Evolutionary conservation across 2,329 filamentous ascomycete species (phyloP).

Genomic region (Seiridium cupressi): DNA sequence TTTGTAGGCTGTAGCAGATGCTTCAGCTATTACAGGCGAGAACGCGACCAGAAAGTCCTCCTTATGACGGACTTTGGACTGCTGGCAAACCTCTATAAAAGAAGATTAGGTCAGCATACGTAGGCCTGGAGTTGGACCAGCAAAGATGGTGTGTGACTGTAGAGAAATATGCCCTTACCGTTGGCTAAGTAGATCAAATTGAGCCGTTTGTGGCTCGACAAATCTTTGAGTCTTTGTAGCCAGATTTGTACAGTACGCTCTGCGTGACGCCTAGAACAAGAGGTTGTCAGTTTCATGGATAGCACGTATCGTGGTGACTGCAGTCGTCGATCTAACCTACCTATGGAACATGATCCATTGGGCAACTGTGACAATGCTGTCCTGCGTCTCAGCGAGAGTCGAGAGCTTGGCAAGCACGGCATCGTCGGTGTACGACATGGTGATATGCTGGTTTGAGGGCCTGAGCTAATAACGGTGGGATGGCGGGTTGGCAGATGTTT

Average conservation of each 20-base stretch:
- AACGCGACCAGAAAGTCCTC: slow-evolving; percentile 92
- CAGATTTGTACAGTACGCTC: slow-evolving; percentile 89
- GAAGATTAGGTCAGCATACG: too few species aligned
- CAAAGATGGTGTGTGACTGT: neutral
- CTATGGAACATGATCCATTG: slow-evolving; percentile 99
- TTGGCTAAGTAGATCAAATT: slow-evolving; percentile 95
- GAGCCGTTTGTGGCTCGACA: slow-evolving; percentile 78
- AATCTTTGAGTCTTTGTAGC: slow-evolving; percentile 86
- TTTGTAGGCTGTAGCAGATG: slow-evolving; percentile 87
- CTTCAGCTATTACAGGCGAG: slow-evolving; percentile 87
- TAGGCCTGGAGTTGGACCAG: too few species aligned
- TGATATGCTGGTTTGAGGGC: slow-evolving; percentile 11
- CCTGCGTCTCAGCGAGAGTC: slow-evolving; percentile 93
- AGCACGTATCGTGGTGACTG: too few species aligned
- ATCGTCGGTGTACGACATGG: slow-evolving; percentile 95
- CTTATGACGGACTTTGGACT: slow-evolving; percentile 89
- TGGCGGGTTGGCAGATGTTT: neutral
- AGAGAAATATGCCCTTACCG: slow-evolving; percentile 50
- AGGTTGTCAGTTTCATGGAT: too few species aligned
- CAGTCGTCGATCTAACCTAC: slow-evolving; percentile 44
- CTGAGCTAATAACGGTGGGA: neutral
- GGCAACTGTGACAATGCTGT: slow-evolving; percentile 92
- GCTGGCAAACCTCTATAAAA: slow-evolving; percentile 81
- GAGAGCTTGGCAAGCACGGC: slow-evolving; percentile 93
- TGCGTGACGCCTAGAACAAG: slow-evolving; percentile 71